Evolutionary conservation across 139 green algal genomes (phyloP).

Genomic region (Chlorella vulgaris): DNA sequence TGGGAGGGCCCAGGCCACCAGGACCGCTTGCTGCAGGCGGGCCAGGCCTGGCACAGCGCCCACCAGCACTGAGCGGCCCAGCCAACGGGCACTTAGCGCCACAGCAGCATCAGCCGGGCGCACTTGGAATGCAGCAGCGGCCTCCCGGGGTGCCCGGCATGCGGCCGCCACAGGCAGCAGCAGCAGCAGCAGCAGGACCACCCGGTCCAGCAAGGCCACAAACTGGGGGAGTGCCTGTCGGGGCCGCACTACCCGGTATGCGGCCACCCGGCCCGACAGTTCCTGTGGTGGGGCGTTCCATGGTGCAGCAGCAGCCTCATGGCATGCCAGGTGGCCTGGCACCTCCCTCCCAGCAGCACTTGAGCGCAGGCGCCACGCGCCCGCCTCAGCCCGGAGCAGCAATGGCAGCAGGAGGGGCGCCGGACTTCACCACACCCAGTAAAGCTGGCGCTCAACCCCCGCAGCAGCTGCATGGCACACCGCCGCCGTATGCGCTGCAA

Average conservation of each 20-base stretch:
- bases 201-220: not conserved
- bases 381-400: not conserved
- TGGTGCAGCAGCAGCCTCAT: not conserved
- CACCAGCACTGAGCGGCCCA: not conserved
- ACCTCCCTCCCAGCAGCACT: not conserved
- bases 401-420: not conserved
- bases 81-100: not conserved
- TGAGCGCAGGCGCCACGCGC: not conserved
- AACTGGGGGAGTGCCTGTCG: not conserved
- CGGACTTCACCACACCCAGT: conserved; percentile 12
- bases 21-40: not conserved
- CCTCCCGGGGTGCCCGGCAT: not conserved
- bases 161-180: not conserved
- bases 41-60: not conserved
- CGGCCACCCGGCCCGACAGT: not conserved
- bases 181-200: not conserved
- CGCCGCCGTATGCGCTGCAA: conserved; percentile 23
- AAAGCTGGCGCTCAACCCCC: conserved; percentile 16
- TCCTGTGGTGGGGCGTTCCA: not conserved
- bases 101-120: not conserved
- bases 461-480: conserved; percentile 13
- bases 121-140: not conserved
- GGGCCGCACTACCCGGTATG: not conserved
- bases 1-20: not conserved
- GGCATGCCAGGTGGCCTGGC: not conserved